phyloP scores from a whole-genome alignment of 2,329 filamentous ascomycete genomes.

The Colletotrichum sp. region DNA sequence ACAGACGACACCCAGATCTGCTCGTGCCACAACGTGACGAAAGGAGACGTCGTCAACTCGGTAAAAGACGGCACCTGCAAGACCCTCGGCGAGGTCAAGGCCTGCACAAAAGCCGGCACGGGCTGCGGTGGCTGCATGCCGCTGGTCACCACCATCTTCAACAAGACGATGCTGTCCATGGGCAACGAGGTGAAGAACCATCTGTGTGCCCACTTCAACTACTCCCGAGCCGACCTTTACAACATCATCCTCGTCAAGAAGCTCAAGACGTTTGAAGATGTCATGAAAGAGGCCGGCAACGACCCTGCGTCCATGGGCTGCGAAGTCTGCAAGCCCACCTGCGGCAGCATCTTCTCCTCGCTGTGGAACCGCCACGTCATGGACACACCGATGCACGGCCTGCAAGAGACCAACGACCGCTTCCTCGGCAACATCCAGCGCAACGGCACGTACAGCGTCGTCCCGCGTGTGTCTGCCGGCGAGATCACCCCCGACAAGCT shows the following conservation, averaged over 20 bases:
- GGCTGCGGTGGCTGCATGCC: constrained; percentile 92
- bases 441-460: constrained; percentile 88
- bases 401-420: constrained; percentile 90
- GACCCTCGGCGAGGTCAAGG: constrained; percentile 81
- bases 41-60: constrained; percentile 75
- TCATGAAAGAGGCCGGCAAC: constrained; percentile 81
- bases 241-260: constrained; percentile 86
- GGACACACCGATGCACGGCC: constrained; percentile 69
- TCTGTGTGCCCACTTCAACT: constrained; percentile 82
- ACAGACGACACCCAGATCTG: constrained; percentile 88
- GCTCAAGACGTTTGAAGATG: constrained; percentile 71
- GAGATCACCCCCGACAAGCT: constrained; percentile 90
- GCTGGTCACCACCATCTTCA: constrained; percentile 87
- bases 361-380: constrained; percentile 87
- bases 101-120: constrained; percentile 89
- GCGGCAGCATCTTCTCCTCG: constrained; percentile 81
- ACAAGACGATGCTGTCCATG: constrained; percentile 83
- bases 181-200: constrained; percentile 88
- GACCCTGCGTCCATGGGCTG: constrained; percentile 77
- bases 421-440: constrained; percentile 90
- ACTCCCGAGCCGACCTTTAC: constrained; percentile 87
- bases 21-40: constrained; percentile 91
- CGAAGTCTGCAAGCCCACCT: constrained; percentile 83
- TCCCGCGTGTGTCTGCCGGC: constrained; percentile 81
- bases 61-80: constrained; percentile 84